phyloP scores from a whole-genome alignment of 331 rosid species.

The Pyracantha coccinea region DNA sequence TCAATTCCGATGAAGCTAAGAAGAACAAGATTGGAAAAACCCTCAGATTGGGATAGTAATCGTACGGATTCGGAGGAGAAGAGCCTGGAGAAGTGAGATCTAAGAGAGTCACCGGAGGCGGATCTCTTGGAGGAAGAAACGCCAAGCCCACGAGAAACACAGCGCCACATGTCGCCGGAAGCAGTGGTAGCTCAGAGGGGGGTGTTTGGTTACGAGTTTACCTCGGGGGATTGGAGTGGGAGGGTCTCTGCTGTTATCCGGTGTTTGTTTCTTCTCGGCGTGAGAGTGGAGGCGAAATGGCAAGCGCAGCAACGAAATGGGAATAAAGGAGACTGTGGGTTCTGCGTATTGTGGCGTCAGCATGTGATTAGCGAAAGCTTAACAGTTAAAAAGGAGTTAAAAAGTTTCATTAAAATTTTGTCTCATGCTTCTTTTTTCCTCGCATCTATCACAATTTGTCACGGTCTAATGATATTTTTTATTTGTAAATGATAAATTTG shows the following conservation, averaged over 20 bases:
- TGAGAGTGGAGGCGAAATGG: constrained; percentile 1
- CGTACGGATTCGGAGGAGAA: constrained; percentile 64
- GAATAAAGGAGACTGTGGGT: too few species aligned
- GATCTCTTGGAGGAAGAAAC: constrained; percentile 45
- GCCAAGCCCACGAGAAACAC: constrained; percentile 75
- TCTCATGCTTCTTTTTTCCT: too few species aligned
- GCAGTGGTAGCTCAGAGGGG: not conserved
- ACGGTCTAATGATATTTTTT: too few species aligned
- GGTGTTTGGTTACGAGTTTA: not conserved
- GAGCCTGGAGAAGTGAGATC: constrained; percentile 68
- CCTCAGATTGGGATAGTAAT: constrained; percentile 5
- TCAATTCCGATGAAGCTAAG: not conserved
- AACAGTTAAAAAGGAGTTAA: too few species aligned
- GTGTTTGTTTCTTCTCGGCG: not conserved
- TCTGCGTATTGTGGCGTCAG: not conserved
- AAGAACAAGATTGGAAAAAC: not conserved
- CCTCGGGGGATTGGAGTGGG: too few species aligned
- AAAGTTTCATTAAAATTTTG: too few species aligned
- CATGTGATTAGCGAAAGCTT: not conserved
- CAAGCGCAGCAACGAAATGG: not conserved
- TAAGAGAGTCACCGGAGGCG: constrained; percentile 25
- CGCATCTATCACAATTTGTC: too few species aligned
- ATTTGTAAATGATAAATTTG: too few species aligned
- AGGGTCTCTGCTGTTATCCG: not conserved
- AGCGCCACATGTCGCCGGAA: constrained; percentile 70